Evolutionary conservation across 2,329 filamentous ascomycete species (phyloP).

Genomic region (Neophaeococcomyces aloes): DNA sequence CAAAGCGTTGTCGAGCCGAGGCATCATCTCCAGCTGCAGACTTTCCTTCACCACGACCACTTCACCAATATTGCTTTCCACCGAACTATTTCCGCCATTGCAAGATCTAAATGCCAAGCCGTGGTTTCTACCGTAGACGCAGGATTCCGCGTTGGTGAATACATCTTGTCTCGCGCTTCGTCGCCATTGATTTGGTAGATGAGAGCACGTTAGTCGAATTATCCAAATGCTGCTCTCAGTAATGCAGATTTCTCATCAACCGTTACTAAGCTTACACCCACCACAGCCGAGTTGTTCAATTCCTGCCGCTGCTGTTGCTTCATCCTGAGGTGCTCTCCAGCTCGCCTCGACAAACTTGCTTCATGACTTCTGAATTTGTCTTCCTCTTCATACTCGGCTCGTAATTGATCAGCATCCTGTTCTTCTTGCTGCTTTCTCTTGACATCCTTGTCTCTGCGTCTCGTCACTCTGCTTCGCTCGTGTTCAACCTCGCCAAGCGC

Average conservation of each 20-base stretch:
- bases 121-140: too few relatives aligned
- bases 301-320: neutral
- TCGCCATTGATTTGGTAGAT: too few relatives aligned
- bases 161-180: too few relatives aligned
- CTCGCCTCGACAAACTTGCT: conserved; percentile 25
- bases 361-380: conserved; percentile 32
- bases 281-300: neutral
- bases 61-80: too few relatives aligned
- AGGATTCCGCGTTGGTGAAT: too few relatives aligned
- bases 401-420: conserved; percentile 24
- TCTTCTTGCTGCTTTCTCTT: conserved; percentile 33
- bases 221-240: conserved; percentile 6
- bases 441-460: conserved; percentile 20
- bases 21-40: too few relatives aligned
- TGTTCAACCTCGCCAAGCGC: conserved; percentile 31
- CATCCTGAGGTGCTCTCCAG: conserved; percentile 17
- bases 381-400: conserved; percentile 27
- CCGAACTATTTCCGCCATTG: too few relatives aligned
- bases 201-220: neutral
- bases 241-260: conserved; percentile 3
- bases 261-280: neutral
- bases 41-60: too few relatives aligned
- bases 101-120: too few relatives aligned
- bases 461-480: conserved; percentile 27
- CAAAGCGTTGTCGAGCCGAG: too few relatives aligned